Evolutionary conservation across 2,329 filamentous ascomycete genomes (phyloP), one percentile per base, ranked within the genome.

Genomic region (Trichothecium roseum): DNA sequence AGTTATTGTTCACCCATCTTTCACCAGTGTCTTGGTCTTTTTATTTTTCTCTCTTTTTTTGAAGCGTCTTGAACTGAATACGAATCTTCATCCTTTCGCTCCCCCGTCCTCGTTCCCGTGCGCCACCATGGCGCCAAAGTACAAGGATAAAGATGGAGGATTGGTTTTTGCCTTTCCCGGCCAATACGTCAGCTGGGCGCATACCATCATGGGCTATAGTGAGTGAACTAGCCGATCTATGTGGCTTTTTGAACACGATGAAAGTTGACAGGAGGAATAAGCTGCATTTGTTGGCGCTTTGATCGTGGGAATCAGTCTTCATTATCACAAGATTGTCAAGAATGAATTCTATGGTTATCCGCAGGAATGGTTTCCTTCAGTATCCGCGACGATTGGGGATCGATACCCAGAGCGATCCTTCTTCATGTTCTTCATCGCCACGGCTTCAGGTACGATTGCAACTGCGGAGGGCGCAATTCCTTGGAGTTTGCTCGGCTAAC

Each of bases 301-400:
- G 45, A 57, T 89, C 37, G 78, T 94, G 42, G 89, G 89, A 45
- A 67, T 80, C 37, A 72, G 69, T 37, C 72, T 98, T 33, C 91
- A 98, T 63, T 96, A 91, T 64, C 75, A 83, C 54, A 98, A 98
- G 67, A 98, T 98, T 48, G 91, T 98, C 37, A 71, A 95, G 61
- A 98, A 98, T 62, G 87, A 98, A 61, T 84, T 88, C 64, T 94
- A 87, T 59, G 86, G 86, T 48, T 94, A 93, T 54, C 88, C 88
- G 2, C 69, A 94, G 47, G 88, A 95, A 68, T 95, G 88, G 88
- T 94, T 94, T 53, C 88, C 88, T 39, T 94, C 88, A 30, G 88
- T 95, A 16, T 95, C 89, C 20, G 81, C 91, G 28, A 96, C 91
- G 26, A 98, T 98, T 62, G 91, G 91, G 56, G 91, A 98, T 60